Percentiles rank a stretch among this genome's conserved stretches.
Conservation (phyloP, 768 basidiomycete species). For the Lactarius pseudohatsudake region DNA sequence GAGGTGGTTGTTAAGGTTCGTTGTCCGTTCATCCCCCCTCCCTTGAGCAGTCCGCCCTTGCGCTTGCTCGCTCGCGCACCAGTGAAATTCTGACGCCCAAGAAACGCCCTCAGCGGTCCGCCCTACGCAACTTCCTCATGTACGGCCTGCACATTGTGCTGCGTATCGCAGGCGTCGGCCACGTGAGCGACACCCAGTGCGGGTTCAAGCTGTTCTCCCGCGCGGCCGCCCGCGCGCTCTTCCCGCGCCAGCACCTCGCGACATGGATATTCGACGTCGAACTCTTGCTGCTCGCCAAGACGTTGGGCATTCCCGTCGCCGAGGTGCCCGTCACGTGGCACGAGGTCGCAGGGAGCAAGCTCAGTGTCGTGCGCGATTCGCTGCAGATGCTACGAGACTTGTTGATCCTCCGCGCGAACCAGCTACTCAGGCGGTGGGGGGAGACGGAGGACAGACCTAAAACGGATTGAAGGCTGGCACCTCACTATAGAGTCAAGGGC, state of each 20-base stretch:
- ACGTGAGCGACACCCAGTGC: constrained; percentile 93
- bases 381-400: constrained; percentile 89
- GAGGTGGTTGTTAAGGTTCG: constrained; percentile 91
- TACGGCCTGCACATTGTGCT: constrained; percentile 89
- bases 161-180: constrained; percentile 83
- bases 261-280: constrained; percentile 99
- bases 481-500: neutral
- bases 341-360: constrained; percentile 90
- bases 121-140: constrained; percentile 91
- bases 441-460: constrained; percentile 12
- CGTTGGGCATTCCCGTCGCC: constrained; percentile 70
- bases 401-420: constrained; percentile 79
- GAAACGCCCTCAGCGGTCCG: constrained; percentile 60
- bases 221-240: constrained; percentile 73
- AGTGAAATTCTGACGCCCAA: neutral
- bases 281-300: constrained; percentile 80
- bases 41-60: neutral
- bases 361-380: constrained; percentile 81
- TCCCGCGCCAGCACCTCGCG: constrained; percentile 81
- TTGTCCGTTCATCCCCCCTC: neutral
- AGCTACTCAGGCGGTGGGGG: constrained; percentile 73
- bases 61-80: neutral
- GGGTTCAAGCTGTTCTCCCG: constrained; percentile 97
- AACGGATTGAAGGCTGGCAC: constrained; percentile 13
- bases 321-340: constrained; percentile 94